Percentiles rank a stretch among this genome's conserved stretches.
These are phyloP conservation scores for Lentinula detonsa DNA, from an alignment of 768 basidiomycete species.

Conservation along the genomic window DNA sequence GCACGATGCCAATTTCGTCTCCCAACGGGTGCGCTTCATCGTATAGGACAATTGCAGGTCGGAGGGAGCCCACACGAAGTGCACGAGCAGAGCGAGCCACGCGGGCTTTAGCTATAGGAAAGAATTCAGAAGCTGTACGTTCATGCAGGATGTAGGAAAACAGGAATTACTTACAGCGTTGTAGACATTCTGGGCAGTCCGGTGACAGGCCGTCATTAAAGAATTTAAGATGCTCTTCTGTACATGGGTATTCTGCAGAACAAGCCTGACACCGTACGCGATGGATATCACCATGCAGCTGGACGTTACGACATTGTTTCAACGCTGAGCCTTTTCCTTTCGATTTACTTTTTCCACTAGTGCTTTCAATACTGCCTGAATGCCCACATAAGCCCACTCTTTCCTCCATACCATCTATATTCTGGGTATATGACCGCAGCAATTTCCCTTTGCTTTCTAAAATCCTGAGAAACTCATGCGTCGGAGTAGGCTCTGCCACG, in stretches of 20 bases:
- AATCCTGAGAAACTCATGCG: conserved; percentile 83
- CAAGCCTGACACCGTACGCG: conserved; percentile 86
- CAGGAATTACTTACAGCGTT: conserved; percentile 58
- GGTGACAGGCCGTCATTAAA: conserved; percentile 74
- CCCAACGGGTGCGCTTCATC: conserved; percentile 91
- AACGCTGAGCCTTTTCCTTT: conserved; percentile 48
- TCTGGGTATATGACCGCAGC: conserved; percentile 92
- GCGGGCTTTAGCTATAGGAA: conserved; percentile 56
- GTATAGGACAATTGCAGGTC: conserved; percentile 92
- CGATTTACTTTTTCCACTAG: conserved; percentile 58
- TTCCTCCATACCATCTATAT: conserved; percentile 93
- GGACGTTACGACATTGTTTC: conserved; percentile 75
- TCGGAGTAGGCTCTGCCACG: conserved; percentile 71
- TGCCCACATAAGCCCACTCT: conserved; percentile 68
- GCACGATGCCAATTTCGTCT: conserved; percentile 84
- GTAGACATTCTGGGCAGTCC: conserved; percentile 80
- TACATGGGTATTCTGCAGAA: conserved; percentile 71
- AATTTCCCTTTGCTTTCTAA: conserved; percentile 82
- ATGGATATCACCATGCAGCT: conserved; percentile 92
- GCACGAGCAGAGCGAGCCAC: conserved; percentile 79
- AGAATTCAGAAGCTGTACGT: conserved; percentile 7
- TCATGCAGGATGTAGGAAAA: neutral
- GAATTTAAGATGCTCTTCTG: conserved; percentile 48
- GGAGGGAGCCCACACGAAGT: conserved; percentile 75
- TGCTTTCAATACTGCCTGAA: conserved; percentile 46